Base-by-base conservation (phyloP, 2,329 filamentous ascomycete species). In the Penicillium decumbens region DNA sequence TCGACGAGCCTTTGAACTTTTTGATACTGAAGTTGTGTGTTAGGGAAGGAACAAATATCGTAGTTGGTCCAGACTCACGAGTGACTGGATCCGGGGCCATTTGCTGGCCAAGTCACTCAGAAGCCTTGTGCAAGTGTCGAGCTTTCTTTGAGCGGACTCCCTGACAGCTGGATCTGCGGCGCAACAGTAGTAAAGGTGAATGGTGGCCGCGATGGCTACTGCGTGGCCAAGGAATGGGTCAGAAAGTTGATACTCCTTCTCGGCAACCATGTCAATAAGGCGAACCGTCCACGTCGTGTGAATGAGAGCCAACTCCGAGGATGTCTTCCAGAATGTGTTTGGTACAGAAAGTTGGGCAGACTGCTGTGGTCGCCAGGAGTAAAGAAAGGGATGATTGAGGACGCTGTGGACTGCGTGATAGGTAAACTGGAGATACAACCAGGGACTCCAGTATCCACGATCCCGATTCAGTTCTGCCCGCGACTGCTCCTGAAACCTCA, bases 241-340 rank as follows among this genome's bases (percentile, higher is more conserved):
- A 0, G 72, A 72, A 7, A 79, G 64, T 1, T 67, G 69, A 3
- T 78, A 65, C 37, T 73, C 67, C 60, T 77, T 78, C 49, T 78
- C 75, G 2, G 72, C 64, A 3, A 76, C 70, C 76, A 79, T 77
- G 35, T 77, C 75, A 30, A 80, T 77, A 55, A 80, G 71, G 1
- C 77, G 71, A 10, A 76, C 75, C 23, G 78, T 76, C 77, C 77
- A 80, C 0, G 76, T 80, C 1, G 75, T 71, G 37, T 80, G 77
- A 3, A 79, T 65, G 0, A 80, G 61, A 0, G 75, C 77, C 10
- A 77, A 59, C 52, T 80, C 77, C 0, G 75, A 77, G 0, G 76
- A 78, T 3, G 75, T 65, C 28, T 74, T 68, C 77, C 77, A 80
- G 47, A 80, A 80, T 0, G 75, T 77, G 44, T 79, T 79, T 0